Conservation (phyloP, 805 yeast species). For the Pichia cephalocereana region DNA sequence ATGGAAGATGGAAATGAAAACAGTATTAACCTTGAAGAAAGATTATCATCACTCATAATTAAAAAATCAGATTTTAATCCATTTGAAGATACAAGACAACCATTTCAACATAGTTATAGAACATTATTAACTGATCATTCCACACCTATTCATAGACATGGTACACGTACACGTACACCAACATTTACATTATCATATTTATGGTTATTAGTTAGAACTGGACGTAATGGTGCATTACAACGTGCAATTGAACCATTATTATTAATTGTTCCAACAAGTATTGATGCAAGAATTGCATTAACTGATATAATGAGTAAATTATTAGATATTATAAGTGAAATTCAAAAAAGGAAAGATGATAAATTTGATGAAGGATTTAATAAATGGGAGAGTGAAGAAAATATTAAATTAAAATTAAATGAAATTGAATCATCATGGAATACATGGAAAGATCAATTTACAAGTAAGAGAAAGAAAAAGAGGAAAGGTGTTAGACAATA, state of each 20-base stretch:
- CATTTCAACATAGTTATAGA: conserved; percentile 3
- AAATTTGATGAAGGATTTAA: neutral
- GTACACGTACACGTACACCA: conserved; percentile 6
- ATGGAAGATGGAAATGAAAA: too few species aligned
- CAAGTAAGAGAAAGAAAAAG: neutral
- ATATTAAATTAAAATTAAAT: neutral
- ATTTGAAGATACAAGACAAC: neutral
- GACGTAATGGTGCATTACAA: conserved; percentile 1
- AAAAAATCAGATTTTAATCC: conserved; percentile 2
- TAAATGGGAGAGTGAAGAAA: neutral
- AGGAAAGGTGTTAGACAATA: conserved; percentile 4
- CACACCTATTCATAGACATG: conserved; percentile 5
- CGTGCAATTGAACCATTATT: conserved; percentile 5
- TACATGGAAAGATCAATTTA: conserved; percentile 7
- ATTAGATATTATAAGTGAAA: neutral
- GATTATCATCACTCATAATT: neutral
- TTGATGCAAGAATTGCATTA: conserved; percentile 5
- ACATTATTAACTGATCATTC: conserved; percentile 2
- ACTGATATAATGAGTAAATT: conserved; percentile 3
- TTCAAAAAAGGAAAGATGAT: neutral
- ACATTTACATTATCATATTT: conserved; percentile 5
- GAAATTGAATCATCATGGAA: conserved; percentile 3
- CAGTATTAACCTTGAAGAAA: too few species aligned
- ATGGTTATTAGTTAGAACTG: conserved; percentile 5
- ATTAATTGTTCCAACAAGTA: conserved; percentile 6